These are phyloP conservation scores for Phytophthora multivora DNA, from an alignment of 352 stramenopile genomes.

Conservation along the genomic window DNA sequence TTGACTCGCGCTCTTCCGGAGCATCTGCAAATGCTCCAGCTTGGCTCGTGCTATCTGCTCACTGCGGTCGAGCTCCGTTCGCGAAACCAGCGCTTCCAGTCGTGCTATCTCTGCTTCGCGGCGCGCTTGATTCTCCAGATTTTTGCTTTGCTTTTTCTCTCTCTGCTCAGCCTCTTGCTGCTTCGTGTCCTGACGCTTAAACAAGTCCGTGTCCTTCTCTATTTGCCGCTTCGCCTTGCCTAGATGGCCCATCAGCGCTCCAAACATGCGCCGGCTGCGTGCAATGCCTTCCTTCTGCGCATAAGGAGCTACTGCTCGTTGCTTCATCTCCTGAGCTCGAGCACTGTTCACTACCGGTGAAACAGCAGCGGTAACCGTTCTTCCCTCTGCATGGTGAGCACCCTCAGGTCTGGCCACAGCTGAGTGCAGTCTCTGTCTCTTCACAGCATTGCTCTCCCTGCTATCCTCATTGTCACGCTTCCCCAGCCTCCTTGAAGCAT, in stretches of 20 bases:
- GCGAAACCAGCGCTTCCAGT: slow-evolving; percentile 50
- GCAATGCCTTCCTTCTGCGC: slow-evolving; percentile 68
- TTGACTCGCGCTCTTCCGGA: slow-evolving; percentile 46
- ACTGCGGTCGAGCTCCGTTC: slow-evolving; percentile 55
- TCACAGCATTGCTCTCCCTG: slow-evolving; percentile 17
- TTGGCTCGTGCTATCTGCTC: slow-evolving; percentile 62
- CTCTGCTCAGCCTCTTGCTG: slow-evolving; percentile 68
- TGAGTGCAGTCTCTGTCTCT: slow-evolving; percentile 52
- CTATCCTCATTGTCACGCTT: slow-evolving; percentile 44
- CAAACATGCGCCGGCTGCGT: slow-evolving; percentile 82
- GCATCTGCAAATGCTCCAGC: slow-evolving; percentile 59
- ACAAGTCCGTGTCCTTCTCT: slow-evolving; percentile 74
- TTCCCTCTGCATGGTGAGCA: slow-evolving; percentile 13
- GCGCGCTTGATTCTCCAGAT: slow-evolving; percentile 49
- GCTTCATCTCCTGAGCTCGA: slow-evolving; percentile 43
- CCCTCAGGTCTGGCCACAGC: slow-evolving; percentile 39
- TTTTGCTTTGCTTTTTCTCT: slow-evolving; percentile 69
- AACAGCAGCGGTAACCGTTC: slow-evolving; percentile 2
- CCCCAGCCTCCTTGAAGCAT: slow-evolving; percentile 27
- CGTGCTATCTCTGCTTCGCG: slow-evolving; percentile 38
- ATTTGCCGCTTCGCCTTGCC: slow-evolving; percentile 82
- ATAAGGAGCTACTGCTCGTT: slow-evolving; percentile 62
- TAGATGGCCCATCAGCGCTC: slow-evolving; percentile 79
- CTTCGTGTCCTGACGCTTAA: slow-evolving; percentile 74
- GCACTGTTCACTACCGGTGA: slow-evolving; percentile 19